These are phyloP conservation scores for Gyrodon lividus DNA, from an alignment of 768 basidiomycete genomes.

Conservation along the genomic window DNA sequence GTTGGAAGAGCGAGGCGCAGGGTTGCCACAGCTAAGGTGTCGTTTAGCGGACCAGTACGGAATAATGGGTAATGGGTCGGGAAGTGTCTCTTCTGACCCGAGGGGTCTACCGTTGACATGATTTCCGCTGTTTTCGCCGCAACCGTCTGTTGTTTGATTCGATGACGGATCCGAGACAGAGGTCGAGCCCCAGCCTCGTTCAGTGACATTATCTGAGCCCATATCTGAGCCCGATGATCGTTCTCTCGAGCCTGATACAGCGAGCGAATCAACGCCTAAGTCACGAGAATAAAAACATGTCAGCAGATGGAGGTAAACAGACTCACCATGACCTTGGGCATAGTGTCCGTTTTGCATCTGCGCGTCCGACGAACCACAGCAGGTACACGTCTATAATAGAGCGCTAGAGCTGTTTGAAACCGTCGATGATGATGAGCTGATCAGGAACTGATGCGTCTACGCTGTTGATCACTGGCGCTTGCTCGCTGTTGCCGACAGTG, in stretches of 20 bases:
- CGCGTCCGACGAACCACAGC: background rate
- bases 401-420: background rate
- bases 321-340: constrained; percentile 29
- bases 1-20: constrained; percentile 66
- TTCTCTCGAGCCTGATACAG: constrained; percentile 16
- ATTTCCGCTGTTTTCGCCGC: constrained; percentile 28
- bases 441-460: background rate
- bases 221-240: constrained; percentile 26
- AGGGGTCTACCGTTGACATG: constrained; percentile 36
- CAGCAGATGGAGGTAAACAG: background rate
- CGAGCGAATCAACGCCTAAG: constrained; percentile 19
- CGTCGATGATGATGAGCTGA: constrained; percentile 2
- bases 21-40: constrained; percentile 88
- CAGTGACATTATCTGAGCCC: constrained; percentile 55
- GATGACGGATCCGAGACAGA: constrained; percentile 53
- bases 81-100: constrained; percentile 46
- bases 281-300: constrained; percentile 4
- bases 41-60: constrained; percentile 88
- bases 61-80: constrained; percentile 56
- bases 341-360: constrained; percentile 33
- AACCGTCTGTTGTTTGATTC: constrained; percentile 33
- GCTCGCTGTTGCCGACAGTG: constrained; percentile 11
- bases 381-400: background rate
- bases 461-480: background rate
- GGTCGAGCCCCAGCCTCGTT: constrained; percentile 47